Percentiles rank a stretch among this genome's conserved stretches.
Conservation (phyloP, 2,329 filamentous ascomycete genomes). For the Fusarium irregulare region DNA sequence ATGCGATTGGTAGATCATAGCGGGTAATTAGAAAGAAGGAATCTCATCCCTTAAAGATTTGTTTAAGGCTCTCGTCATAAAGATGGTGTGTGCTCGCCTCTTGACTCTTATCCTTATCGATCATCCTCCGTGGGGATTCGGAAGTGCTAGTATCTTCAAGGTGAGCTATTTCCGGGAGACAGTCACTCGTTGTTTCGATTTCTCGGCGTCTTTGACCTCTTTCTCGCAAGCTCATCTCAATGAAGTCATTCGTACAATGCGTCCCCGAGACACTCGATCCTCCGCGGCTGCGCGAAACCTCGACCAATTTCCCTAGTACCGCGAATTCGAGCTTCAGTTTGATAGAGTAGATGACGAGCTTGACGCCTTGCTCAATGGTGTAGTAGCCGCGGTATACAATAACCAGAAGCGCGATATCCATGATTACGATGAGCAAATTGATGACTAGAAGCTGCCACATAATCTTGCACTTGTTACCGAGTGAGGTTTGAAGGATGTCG, state of each 20-base stretch:
- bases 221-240: background rate
- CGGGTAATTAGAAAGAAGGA: background rate
- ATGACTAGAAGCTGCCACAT: constrained; percentile 30
- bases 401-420: constrained; percentile 30
- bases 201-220: background rate
- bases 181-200: background rate
- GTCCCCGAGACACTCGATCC: constrained; percentile 8
- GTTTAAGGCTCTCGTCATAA: constrained; percentile 21
- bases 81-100: constrained; percentile 12
- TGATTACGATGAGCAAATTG: constrained; percentile 31
- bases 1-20: background rate
- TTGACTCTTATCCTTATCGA: background rate
- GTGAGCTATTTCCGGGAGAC: background rate
- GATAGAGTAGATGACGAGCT: constrained; percentile 25
- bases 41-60: constrained; percentile 20
- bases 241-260: background rate
- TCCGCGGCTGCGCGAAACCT: constrained; percentile 46
- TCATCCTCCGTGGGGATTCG: background rate
- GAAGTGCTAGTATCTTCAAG: constrained; percentile 1
- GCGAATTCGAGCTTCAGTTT: constrained; percentile 54
- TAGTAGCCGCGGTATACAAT: constrained; percentile 23
- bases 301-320: constrained; percentile 51
- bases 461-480: constrained; percentile 17
- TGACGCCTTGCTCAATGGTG: constrained; percentile 20
- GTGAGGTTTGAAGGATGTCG: constrained; percentile 24